Percentiles rank a stretch among this genome's conserved stretches.
These are phyloP conservation scores for Flaveria bidentis DNA, from an alignment of 129 eudicot species.

Conservation along the genomic window DNA sequence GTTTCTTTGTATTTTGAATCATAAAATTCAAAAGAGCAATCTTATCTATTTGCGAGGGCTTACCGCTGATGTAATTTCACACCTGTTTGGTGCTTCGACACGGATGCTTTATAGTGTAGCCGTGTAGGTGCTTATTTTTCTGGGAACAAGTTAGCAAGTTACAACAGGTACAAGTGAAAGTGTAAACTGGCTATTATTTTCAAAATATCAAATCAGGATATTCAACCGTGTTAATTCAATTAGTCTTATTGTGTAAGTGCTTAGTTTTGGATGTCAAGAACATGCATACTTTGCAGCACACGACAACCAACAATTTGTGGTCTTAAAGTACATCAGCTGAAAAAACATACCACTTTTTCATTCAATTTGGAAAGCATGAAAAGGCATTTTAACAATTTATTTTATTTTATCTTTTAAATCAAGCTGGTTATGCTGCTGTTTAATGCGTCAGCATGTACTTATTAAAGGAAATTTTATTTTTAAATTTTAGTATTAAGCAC, in stretches of 20 bases:
- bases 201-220: neutral
- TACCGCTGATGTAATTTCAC: conserved; percentile 1
- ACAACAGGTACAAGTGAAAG: neutral
- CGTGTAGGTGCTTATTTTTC: neutral
- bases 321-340: neutral
- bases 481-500: neutral
- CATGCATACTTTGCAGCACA: conserved; percentile 13
- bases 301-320: neutral
- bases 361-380: neutral
- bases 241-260: neutral
- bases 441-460: neutral
- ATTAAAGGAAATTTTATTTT: neutral
- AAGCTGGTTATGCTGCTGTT: conserved; percentile 11
- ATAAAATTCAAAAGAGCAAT: neutral
- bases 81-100: conserved; percentile 18
- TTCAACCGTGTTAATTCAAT: neutral
- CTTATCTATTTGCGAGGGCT: neutral
- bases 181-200: neutral
- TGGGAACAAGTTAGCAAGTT: neutral
- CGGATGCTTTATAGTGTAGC: neutral
- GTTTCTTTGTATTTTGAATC: conserved; percentile 7
- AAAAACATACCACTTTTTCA: neutral
- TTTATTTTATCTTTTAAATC: neutral
- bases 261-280: neutral
- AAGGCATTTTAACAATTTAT: neutral